Evolutionary conservation across 768 basidiomycete species (phyloP), one percentile per base, ranked within the genome.

Genomic region (Tricholoma flavovirens): DNA sequence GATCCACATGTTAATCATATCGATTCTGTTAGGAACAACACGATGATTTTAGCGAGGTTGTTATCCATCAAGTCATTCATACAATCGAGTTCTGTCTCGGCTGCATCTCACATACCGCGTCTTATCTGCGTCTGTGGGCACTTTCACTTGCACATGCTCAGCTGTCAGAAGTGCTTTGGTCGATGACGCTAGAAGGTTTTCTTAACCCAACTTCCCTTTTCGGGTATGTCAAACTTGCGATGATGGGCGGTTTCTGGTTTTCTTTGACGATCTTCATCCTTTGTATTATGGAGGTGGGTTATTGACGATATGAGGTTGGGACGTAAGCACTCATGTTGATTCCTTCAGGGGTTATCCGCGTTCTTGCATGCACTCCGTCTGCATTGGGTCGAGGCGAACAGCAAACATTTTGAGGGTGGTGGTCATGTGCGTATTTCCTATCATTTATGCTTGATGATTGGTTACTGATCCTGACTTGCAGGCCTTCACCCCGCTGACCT

Each of bases 11-110:
- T 55, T 49, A 58, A 54, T 48, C 24, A 38, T 29, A 51, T 30
- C 17, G 19, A 53, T 32, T 51, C 38, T 56, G 36, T 48, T 67
- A 87, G 82, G 84, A 93, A 74, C 79, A 90, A 49, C 92, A 95
- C 69, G 93, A 97, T 66, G 93, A 97, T 66, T 92, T 98, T 71
- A 78, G 93, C 66, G 97, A 99, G 71, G 83, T 97, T 56, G 83
- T 97, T 21, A 90, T 98, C 57, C 96, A 99, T 73, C 97, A 99
- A 71, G 78, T 97, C 59, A 99, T 99, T 66, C 97, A 98, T 73
- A 96, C 94, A 22, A 98, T 99, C 72, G 97, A 99, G 75, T 99
- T 98, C 74, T 99, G 97, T 69, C 84, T 99, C 32, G 97, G 96
- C 6, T 98, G 96, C 71, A 98, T 98, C 66, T 98, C 96, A 60